Evolutionary conservation across 345 rosid species (phyloP), one percentile per base, ranked within the genome.

Genomic region (Lepidium aucheri): DNA sequence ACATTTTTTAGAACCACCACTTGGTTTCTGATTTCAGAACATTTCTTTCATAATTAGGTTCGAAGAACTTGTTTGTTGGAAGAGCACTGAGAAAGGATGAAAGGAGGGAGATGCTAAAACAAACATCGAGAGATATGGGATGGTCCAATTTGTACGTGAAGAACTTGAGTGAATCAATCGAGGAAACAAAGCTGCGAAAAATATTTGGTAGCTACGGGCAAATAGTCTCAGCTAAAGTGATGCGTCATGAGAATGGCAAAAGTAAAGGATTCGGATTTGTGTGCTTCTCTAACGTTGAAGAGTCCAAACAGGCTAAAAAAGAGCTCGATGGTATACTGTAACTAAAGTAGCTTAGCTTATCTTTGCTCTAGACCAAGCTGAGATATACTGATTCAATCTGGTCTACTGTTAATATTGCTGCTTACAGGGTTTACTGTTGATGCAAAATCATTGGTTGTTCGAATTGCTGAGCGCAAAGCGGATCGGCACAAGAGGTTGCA

Each of bases 251-350:
- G 33, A 63, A 69, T 51, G 90, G 97, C 14, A 39, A 3, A 17
- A 87, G 90, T 68, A 86, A 78, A 67, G 83, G 85, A 54, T 88
- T 83, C 72, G 97, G 95, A 38, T 90, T 87, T 72, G 97, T 90
- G 43, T 76, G 85, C 65, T 87, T 84, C 82, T 82, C 89, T 60
- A 73, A 67, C 43, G 60, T 76, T 63, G 83, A 78, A 69, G 95
- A 86, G 71, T 84, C 97, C 53, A 74, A 75, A 32, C 57, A 51
- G 14, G 97, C 95, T 67, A 57, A 78, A 71, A 44, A 54, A 57
- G 20, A 64, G 47, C n/a, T n/a, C n/a, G n/a, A n/a, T n/a, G n/a
- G n/a, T n/a, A n/a, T n/a, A 56, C 32, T 47, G 33, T 46, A 68
- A 33, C 30, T 49, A 9, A 33, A 12, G 32, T 9, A 44, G 14